Base-by-base conservation (phyloP, 768 basidiomycete genomes). In the Peribolospora baueri region DNA sequence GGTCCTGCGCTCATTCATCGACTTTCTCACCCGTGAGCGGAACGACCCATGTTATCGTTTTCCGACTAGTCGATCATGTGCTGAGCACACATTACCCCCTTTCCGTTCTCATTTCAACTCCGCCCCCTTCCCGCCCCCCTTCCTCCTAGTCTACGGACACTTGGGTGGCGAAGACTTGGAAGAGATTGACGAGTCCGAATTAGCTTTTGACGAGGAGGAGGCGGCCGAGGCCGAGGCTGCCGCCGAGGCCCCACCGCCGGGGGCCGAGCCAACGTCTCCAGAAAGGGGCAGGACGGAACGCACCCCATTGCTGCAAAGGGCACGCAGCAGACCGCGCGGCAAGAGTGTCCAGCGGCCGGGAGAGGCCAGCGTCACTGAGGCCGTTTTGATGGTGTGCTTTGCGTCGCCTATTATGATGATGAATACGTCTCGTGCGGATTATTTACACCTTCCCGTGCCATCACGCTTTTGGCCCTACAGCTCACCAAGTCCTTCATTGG, bases 401-500 rank as follows among this genome's bases (percentile, higher is more conserved):
- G 36, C 8, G 42, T 11, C 2, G 52, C 39, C 37, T 59, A 10
- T 49, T 37, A 5, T 39, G 56, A 41, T 46, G 46, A 5, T 37
- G 13, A 4, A 41, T 57, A 50, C 56, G 50, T 50, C 5, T 9
- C n/a, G 5, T 46, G 25, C 13, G 37, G 43, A 25, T 25, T 25
- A 1, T 25, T 25, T 1, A 25, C 25, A 25, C 25, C 25, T 1
- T 25, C 25, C 25, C 25, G 25, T 25, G 25, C 25, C 25, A 25
- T 25, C 25, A 39, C 14, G 51, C 41, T 52, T 8, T 14, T 2
- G n/a, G 40, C 13, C 46, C 57, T 45, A 8, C 61, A 90, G 85
- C 69, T 97, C 54, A 70, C 93, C 56, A 95, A 95, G 68, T 78
- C 82, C 1, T 97, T 97, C 62, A 79, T 97, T 50, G 91, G 91